phyloP scores from a whole-genome alignment of 1,284 basidiomycete species.

The Laetiporus sulphureus region DNA sequence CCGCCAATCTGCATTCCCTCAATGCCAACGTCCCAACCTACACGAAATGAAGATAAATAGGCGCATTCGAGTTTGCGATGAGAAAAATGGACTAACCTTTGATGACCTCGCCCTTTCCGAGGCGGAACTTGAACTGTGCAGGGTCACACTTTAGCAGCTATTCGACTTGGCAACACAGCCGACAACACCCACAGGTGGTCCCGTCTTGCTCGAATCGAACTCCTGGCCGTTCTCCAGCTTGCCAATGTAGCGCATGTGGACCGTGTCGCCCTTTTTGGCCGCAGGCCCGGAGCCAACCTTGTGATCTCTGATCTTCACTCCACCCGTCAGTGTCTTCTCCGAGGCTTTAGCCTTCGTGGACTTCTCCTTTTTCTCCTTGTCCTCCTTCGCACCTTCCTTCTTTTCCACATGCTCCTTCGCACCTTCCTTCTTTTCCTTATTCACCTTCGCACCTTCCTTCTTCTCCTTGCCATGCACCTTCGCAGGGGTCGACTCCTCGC shows the following conservation, averaged over 20 bases:
- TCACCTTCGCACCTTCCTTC: slow-evolving; percentile 33
- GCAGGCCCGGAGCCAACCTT: slow-evolving; percentile 76
- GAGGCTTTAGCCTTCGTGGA: slow-evolving; percentile 33
- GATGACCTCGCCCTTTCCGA: slow-evolving; percentile 90
- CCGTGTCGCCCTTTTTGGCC: slow-evolving; percentile 81
- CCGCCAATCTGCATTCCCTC: slow-evolving; percentile 90
- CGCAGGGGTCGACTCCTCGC: slow-evolving; percentile 24
- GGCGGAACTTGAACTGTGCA: slow-evolving; percentile 71
- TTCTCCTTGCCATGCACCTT: slow-evolving; percentile 32
- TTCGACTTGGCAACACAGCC: slow-evolving; percentile 7
- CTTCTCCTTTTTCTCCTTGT: slow-evolving; percentile 30
- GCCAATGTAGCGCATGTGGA: slow-evolving; percentile 88
- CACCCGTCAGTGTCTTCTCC: slow-evolving; percentile 54
- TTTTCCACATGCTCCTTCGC: slow-evolving; percentile 31
- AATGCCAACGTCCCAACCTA: slow-evolving; percentile 87
- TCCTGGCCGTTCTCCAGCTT: slow-evolving; percentile 81
- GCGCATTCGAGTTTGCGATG: not conserved
- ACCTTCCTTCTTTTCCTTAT: slow-evolving; percentile 34
- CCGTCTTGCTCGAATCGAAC: slow-evolving; percentile 88
- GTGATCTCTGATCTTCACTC: slow-evolving; percentile 74
- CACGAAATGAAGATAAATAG: not conserved
- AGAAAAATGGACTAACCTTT: slow-evolving; percentile 45
- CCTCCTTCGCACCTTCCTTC: slow-evolving; percentile 32
- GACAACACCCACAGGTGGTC: slow-evolving; percentile 62
- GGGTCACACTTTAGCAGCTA: slow-evolving; percentile 6